Base-by-base conservation (phyloP, 441 rosid genomes). In the Populus trichocarpa region DNA sequence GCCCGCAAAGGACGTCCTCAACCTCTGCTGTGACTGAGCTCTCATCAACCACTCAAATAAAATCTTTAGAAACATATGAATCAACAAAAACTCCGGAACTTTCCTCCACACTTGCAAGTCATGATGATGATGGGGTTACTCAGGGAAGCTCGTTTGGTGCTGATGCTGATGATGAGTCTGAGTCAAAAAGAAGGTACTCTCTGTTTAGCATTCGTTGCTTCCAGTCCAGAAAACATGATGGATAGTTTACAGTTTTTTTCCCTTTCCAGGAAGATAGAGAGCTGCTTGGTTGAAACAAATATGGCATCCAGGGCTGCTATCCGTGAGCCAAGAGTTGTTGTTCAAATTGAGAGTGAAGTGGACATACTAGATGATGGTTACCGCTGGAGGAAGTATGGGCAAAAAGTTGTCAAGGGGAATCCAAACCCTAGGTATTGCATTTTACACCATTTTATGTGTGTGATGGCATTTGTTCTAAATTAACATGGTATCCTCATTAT, bases 331-430 rank as follows among this genome's bases (percentile, higher is more conserved):
- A 81, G 89, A 84, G 93, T 91, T 3, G 89, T 89, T 20, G 90
- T 91, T 22, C 93, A 91, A 80, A 88, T 88, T 57, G 92, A 91
- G 88, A 91, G 91, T 59, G 95, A 91, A 53, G 79, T 86, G 14
- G 93, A 91, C 85, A 86, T 89, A 68, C 92, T 91, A 14, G 95
- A 91, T 69, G 95, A 91, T 67, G 95, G 95, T 33, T 91, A 88
- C 76, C 93, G 93, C 74, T 89, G 95, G 95, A 83, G 93, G 80
- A 91, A 91, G 76, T 91, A 91, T 36, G 95, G 94, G 6, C 95
- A 91, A 82, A 90, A 91, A 78, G 92, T 91, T 42, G 95, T 91
- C 72, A 91, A 88, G 83, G 95, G 94, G 79, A 90, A 91, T 81
- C 93, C 95, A 36, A 91, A 89, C 57, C 95, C 95, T 22, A 89